A percentile compares a stretch with the other conserved stretches of the same genome.
These are phyloP conservation scores for Sicyos baderoa DNA, from an alignment of 306 rosid genomes.

Conservation along the genomic window DNA sequence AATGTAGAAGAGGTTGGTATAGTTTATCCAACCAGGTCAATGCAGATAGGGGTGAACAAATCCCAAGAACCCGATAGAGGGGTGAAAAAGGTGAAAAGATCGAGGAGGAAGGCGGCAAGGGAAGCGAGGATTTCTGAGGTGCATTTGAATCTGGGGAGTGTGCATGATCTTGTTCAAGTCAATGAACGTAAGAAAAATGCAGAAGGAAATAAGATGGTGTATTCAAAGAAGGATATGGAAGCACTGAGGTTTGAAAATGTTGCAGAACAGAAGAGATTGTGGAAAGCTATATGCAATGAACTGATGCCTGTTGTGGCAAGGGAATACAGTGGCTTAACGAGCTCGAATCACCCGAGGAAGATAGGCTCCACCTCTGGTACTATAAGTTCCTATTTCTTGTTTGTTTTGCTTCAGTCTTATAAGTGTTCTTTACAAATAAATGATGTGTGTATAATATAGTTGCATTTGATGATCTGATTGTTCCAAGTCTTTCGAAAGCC, in stretches of 20 bases:
- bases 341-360: constrained; percentile 31
- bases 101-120: constrained; percentile 31
- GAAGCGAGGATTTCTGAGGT: constrained; percentile 17
- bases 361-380: constrained; percentile 21
- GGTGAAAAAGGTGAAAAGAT: constrained; percentile 27
- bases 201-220: constrained; percentile 29
- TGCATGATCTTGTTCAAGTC: constrained; percentile 11
- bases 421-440: no score
- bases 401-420: background rate
- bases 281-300: constrained; percentile 45
- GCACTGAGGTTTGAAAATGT: constrained; percentile 48
- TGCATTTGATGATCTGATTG: background rate
- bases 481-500: background rate
- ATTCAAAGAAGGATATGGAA: constrained; percentile 57
- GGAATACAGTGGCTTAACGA: constrained; percentile 48
- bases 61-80: constrained; percentile 19
- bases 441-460: background rate
- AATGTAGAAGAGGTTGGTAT: constrained; percentile 19
- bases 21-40: constrained; percentile 7
- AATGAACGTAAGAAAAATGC: constrained; percentile 15
- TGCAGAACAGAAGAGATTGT: constrained; percentile 40
- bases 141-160: constrained; percentile 15
- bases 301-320: constrained; percentile 40
- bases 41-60: constrained; percentile 21
- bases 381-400: constrained; percentile 29